Conservation (phyloP, 2,329 filamentous ascomycete genomes). For the Amauroascus niger region DNA sequence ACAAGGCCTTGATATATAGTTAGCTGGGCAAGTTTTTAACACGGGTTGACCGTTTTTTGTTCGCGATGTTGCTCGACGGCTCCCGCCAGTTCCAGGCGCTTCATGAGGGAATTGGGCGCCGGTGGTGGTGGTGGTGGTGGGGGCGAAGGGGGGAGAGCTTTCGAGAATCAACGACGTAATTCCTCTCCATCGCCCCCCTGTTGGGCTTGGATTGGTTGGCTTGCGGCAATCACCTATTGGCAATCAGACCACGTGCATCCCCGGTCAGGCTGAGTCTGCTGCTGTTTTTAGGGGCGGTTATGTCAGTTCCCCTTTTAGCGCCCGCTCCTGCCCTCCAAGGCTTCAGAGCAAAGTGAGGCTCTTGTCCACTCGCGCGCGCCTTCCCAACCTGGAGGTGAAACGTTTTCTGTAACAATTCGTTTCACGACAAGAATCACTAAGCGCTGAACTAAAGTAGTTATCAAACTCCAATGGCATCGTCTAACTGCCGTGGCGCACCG, state of each 20-base stretch:
- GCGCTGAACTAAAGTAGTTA: no score
- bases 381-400: background rate
- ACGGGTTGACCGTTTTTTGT: no score
- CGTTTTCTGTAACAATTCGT: background rate
- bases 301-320: background rate
- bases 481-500: background rate
- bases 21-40: no score
- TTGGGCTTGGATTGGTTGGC: no score
- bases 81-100: constrained; percentile 6
- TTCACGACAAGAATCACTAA: no score
- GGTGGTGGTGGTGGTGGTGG: no score
- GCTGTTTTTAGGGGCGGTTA: background rate
- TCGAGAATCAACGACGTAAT: constrained; percentile 10
- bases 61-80: background rate
- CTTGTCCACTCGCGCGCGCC: background rate
- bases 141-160: background rate
- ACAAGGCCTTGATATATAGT: background rate
- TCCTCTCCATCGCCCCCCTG: background rate
- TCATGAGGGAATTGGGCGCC: constrained; percentile 7
- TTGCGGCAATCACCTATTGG: no score
- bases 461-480: background rate
- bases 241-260: background rate
- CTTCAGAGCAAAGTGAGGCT: background rate
- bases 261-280: background rate
- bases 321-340: background rate